These are phyloP conservation scores for Hyphodiscus sp. DNA, from an alignment of 2,329 filamentous ascomycete species.

Conservation along the genomic window DNA sequence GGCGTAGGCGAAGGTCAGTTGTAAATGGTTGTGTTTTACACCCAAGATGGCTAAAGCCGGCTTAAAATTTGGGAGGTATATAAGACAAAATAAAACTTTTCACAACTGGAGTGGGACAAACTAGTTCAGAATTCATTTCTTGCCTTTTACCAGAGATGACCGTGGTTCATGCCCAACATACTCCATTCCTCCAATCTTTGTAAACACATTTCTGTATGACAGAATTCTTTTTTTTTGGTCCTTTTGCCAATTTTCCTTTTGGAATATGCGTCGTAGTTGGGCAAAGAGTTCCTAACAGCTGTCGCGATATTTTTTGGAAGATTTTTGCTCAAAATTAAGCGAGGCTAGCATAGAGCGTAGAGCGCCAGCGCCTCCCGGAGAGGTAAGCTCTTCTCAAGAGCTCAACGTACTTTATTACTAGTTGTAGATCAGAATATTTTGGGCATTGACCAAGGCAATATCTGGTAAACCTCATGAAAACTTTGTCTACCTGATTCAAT, in stretches of 20 bases:
- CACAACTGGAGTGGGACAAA: conserved; percentile 29
- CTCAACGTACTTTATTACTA: background rate
- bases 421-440: background rate
- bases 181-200: conserved; percentile 49
- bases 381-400: too few species aligned
- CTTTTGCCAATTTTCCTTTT: too few species aligned
- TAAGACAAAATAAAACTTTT: conserved; percentile 8
- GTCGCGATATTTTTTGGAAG: background rate
- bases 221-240: conserved; percentile 20
- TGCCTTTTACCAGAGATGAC: conserved; percentile 35
- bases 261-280: background rate
- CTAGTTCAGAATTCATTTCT: conserved; percentile 34
- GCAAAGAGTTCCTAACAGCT: too few species aligned
- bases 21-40: background rate
- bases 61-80: background rate
- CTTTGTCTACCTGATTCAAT: background rate
- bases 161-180: conserved; percentile 40
- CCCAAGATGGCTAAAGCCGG: background rate
- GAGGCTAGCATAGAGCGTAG: background rate
- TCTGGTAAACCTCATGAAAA: background rate
- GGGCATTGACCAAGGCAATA: background rate
- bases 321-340: background rate
- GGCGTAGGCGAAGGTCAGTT: too few species aligned
- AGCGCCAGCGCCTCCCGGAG: background rate
- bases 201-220: conserved; percentile 29